Evolutionary conservation across 768 basidiomycete species (phyloP), one percentile per base, ranked within the genome.

Genomic region (Serendipita indica): DNA sequence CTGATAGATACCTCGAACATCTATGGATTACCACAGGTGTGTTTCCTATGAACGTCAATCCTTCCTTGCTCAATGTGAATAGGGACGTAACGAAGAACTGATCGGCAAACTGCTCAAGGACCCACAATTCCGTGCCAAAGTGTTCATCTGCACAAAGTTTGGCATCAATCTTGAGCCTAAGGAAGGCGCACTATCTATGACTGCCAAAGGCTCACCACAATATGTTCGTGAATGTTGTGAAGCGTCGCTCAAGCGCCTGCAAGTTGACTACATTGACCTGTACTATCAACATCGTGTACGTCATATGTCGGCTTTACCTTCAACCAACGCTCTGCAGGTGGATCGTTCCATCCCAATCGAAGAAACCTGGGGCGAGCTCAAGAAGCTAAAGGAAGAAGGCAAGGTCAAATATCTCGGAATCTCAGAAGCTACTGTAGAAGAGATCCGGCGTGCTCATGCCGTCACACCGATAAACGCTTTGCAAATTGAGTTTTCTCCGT

Each of bases 331-430:
- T 30, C 45, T 60, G 49, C 16, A 65, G 16, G 37, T 64, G 49
- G 66, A 65, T 60, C 27, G 22, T n/a, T 63, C 62, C 3, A 61
- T 59, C 2, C 66, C 66, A 3, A 66, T 67, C 43, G 66, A 67
- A 54, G 37, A 61, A 18, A 63, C 61, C 0, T 59, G 65, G 27
- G 20, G 37, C 5, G 65, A 63, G 14, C 60, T 66, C 57, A 59
- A n/a, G 45, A 60, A 64, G 43, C 60, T 64, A 6, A 58, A 64
- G 14, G 43, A 60, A 10, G 61, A 60, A n/a, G 77, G 76, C 0
- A 79, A 76, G 64, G 72, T 78, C 56, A 74, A 73, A 58, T 72
- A 77, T 64, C 62, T 81, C 7, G 79, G 80, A 0, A 72, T 81
- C 43, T 79, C 77, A 20, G 80, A 81, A 63, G 68, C 72, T 59